Evolutionary conservation across 768 basidiomycete species (phyloP), one percentile per base, ranked within the genome.

Genomic region (Mycena leptocephala): DNA sequence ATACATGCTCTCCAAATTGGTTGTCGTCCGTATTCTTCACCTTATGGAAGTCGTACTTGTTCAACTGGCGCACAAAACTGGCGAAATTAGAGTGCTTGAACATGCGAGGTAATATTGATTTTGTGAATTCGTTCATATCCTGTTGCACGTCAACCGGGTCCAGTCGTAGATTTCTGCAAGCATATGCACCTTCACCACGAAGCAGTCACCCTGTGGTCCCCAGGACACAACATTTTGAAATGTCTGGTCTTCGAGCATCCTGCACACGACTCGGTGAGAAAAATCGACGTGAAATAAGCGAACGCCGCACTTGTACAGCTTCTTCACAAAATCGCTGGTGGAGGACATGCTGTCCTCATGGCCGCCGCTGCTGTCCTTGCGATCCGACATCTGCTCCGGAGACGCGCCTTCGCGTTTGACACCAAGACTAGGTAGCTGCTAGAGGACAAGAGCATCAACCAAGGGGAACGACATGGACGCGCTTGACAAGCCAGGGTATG

Each of bases 31-130:
- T 93, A 80, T 95, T 96, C 85, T 97, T 97, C 77, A 97, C 95
- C 88, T 98, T 98, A 89, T 97, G 97, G 79, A 98, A 98, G 85
- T 97, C 97, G 83, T 98, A 98, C 84, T 97, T 98, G 89, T 98
- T 98, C 39, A 98, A 89, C 84, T 98, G 97, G 13, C 96, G 91
- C 7, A 98, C 97, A 82, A 98, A 98, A 68, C 91, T 92, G 35
- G 96, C 96, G 84, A 98, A 98, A 82, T 98, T 98, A 9, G 95
- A 96, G 83, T 98, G 96, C 84, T 97, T 97, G 92, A 98, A 98
- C 89, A 97, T 93, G 43, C 95, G 93, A 9, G 96, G 96, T 10
- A 98, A 90, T 83, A 97, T 95, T 32, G 88, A 92, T 85, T 96
- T 97, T 43, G 97, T 97, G 86, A 98, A 98, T 80, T 97, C 96